phyloP scores from a whole-genome alignment of 2,329 filamentous ascomycete species.

The Aquanectria penicillioides region DNA sequence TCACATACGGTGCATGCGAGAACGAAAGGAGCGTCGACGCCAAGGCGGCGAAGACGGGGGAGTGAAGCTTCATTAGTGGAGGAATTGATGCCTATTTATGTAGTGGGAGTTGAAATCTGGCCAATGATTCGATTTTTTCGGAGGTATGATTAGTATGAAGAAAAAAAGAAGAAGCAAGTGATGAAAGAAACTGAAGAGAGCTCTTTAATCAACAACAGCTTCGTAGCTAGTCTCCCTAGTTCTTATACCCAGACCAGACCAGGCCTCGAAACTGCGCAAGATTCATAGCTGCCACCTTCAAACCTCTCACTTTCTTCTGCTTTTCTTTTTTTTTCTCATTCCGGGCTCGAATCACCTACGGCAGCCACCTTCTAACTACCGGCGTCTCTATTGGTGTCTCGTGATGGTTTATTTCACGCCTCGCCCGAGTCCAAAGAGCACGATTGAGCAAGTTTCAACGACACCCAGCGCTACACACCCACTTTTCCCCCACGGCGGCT shows the following conservation, averaged over 20 bases:
- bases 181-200: too few relatives aligned
- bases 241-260: neutral
- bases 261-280: neutral
- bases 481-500: neutral
- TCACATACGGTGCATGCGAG: too few relatives aligned
- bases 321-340: neutral
- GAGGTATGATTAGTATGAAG: too few relatives aligned
- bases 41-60: neutral
- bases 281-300: neutral
- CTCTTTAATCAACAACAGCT: too few relatives aligned
- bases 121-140: too few relatives aligned
- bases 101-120: too few relatives aligned
- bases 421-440: neutral
- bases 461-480: neutral
- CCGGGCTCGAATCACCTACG: neutral
- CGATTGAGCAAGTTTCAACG: conserved; percentile 13
- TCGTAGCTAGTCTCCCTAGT: too few relatives aligned
- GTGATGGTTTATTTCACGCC: too few relatives aligned
- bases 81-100: too few relatives aligned
- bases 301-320: neutral
- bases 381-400: conserved; percentile 1
- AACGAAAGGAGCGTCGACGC: neutral
- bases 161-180: too few relatives aligned
- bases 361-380: neutral
- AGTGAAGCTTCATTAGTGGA: neutral